Percentiles rank a stretch among this genome's conserved stretches.
Evolutionary conservation across 2,329 filamentous ascomycete species (phyloP).

Genomic region (Fusarium stilboides): DNA sequence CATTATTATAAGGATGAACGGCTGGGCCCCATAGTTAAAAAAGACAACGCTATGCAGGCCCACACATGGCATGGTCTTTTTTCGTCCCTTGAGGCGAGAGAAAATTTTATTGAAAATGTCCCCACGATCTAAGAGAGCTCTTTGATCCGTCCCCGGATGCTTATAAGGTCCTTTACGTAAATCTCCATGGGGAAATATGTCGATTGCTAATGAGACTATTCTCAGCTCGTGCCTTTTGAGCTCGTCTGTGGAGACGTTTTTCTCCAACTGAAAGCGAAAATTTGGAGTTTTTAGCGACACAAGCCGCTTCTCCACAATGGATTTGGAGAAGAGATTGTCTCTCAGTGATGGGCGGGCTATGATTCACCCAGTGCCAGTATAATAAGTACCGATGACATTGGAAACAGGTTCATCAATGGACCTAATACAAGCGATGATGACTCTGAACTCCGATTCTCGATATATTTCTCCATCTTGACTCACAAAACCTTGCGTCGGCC

Average conservation of each 20-base stretch:
- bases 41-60: slow-evolving; percentile 28
- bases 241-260: slow-evolving; percentile 11
- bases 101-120: slow-evolving; percentile 9
- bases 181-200: slow-evolving; percentile 38
- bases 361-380: too few relatives aligned
- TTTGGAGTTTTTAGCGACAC: slow-evolving; percentile 2
- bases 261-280: neutral
- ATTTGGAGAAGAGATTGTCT: slow-evolving; percentile 7
- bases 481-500: neutral
- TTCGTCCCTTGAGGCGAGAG: slow-evolving; percentile 5
- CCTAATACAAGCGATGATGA: neutral
- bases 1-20: slow-evolving; percentile 35
- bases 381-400: too few relatives aligned
- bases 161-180: slow-evolving; percentile 32
- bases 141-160: slow-evolving; percentile 14
- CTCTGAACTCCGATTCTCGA: neutral
- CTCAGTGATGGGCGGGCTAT: too few relatives aligned
- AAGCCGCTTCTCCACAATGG: neutral
- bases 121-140: slow-evolving; percentile 16
- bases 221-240: neutral
- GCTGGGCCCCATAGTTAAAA: slow-evolving; percentile 24
- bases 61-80: slow-evolving; percentile 33
- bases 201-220: slow-evolving; percentile 12
- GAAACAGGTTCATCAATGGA: neutral
- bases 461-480: neutral